Conservation (phyloP, 164 flowering plant genomes). For the Sedum album region DNA sequence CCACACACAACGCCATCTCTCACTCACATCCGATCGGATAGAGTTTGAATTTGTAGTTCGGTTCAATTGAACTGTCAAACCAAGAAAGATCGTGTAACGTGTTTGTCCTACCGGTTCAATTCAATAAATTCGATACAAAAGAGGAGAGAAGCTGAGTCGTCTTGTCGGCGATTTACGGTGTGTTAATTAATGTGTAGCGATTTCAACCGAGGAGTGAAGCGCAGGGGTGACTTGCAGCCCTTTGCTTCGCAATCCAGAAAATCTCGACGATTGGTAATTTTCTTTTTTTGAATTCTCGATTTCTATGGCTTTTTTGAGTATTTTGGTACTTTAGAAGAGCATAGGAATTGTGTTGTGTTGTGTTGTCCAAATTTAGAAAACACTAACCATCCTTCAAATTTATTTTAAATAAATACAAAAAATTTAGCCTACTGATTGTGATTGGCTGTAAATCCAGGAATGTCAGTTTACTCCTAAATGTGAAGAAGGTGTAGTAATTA, state of each 20-base stretch:
- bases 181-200: neutral
- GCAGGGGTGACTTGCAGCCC: neutral
- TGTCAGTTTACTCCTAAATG: neutral
- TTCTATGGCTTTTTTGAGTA: neutral
- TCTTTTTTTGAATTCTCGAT: neutral
- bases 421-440: too few relatives aligned
- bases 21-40: neutral
- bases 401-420: too few relatives aligned
- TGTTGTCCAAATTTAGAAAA: too few relatives aligned
- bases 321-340: too few relatives aligned
- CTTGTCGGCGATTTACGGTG: too few relatives aligned
- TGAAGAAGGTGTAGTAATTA: neutral
- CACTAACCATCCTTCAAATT: too few relatives aligned
- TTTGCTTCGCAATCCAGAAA: neutral
- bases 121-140: neutral
- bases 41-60: neutral
- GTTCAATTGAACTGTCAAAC: neutral
- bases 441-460: neutral
- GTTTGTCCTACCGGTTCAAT: neutral
- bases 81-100: too few relatives aligned
- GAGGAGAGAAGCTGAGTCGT: too few relatives aligned
- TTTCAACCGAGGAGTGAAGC: conserved; percentile 1
- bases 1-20: conserved; percentile 12
- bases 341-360: too few relatives aligned
- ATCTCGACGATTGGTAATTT: conserved; percentile 1